Conservation (phyloP, 495 filamentous ascomycete genomes). For the Penicillium tannophilum region DNA sequence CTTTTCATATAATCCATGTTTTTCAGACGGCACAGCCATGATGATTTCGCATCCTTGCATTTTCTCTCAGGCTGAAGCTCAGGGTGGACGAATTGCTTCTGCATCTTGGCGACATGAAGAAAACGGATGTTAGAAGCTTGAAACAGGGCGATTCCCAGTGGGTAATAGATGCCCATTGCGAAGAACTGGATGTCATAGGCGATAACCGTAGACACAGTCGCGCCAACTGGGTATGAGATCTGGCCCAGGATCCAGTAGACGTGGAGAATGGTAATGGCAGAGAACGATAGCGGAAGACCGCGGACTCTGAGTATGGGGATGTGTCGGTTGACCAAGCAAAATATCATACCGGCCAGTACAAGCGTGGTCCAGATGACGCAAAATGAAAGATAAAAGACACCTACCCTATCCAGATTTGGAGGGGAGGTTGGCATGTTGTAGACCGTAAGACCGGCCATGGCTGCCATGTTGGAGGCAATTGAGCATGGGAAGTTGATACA, state of each 20-base stretch:
- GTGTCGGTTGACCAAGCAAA: conserved; percentile 12
- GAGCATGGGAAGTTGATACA: background rate
- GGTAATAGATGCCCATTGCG: conserved; percentile 4
- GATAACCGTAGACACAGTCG: conserved; percentile 9
- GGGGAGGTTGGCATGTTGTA: conserved; percentile 15
- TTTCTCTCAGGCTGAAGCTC: background rate
- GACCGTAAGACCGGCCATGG: conserved; percentile 16
- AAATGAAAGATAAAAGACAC: conserved; percentile 16
- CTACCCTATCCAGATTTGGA: conserved; percentile 12
- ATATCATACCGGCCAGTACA: conserved; percentile 12
- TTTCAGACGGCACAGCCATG: conserved; percentile 6
- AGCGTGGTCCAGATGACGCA: conserved; percentile 13
- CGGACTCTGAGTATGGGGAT: conserved; percentile 13
- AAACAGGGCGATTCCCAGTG: conserved; percentile 4
- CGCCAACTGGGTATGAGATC: conserved; percentile 11
- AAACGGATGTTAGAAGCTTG: conserved; percentile 17
- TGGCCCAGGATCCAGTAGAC: conserved; percentile 17
- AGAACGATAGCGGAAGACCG: conserved; percentile 11
- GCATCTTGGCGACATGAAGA: conserved; percentile 16
- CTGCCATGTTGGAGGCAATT: background rate
- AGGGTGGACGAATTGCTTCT: conserved; percentile 10
- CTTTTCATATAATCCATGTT: conserved; percentile 14
- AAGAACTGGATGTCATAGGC: conserved; percentile 17
- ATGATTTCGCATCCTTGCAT: conserved; percentile 1
- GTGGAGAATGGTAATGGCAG: conserved; percentile 15